Percentiles rank a stretch among this genome's conserved stretches.
Conservation (phyloP, 352 stramenopile species). For the Pythium volutum region DNA sequence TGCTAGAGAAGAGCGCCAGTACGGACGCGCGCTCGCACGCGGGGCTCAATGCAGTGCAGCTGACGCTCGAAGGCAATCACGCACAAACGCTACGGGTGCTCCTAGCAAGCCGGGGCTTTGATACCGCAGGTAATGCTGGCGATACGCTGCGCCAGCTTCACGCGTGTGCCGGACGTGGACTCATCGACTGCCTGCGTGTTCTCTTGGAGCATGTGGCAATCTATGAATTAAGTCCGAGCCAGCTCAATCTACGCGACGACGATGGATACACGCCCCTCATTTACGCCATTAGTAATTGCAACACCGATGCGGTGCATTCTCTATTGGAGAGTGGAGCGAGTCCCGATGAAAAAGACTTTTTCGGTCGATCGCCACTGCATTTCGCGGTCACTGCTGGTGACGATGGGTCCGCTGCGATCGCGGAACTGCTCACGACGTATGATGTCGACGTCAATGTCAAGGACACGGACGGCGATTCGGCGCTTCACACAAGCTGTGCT, state of each 20-base stretch:
- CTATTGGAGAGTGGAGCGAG: conserved; percentile 53
- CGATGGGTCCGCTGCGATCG: conserved; percentile 28
- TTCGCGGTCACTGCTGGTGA: conserved; percentile 44
- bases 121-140: conserved; percentile 31
- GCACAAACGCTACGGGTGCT: conserved; percentile 42
- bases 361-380: conserved; percentile 64
- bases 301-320: conserved; percentile 43
- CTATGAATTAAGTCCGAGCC: neutral
- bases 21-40: conserved; percentile 38
- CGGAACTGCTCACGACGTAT: conserved; percentile 57
- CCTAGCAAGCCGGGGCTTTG: conserved; percentile 47
- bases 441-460: conserved; percentile 72
- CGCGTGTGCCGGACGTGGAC: conserved; percentile 49
- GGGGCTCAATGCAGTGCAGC: conserved; percentile 47
- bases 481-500: conserved; percentile 62
- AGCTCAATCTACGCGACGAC: conserved; percentile 50
- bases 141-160: conserved; percentile 60
- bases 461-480: conserved; percentile 63
- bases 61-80: conserved; percentile 67
- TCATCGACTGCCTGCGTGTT: conserved; percentile 52
- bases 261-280: conserved; percentile 83
- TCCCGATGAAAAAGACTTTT: conserved; percentile 62
- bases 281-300: conserved; percentile 63
- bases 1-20: conserved; percentile 64
- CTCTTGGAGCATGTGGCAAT: conserved; percentile 46